Evolutionary conservation across 2,329 filamentous ascomycete species (phyloP), one percentile per base, ranked within the genome.

Genomic region (Alternaria incomplexa): DNA sequence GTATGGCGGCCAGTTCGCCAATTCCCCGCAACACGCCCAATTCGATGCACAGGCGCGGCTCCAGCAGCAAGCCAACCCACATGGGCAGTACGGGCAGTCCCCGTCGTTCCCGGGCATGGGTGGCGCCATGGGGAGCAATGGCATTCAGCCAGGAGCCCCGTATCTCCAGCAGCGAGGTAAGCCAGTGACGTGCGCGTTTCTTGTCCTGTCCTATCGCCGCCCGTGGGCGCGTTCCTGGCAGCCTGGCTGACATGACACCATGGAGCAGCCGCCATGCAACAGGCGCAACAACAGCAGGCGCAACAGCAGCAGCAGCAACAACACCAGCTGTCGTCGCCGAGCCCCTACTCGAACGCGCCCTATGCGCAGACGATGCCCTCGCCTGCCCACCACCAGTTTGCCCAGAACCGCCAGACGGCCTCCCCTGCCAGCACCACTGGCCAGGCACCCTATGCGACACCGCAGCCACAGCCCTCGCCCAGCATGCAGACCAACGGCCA

Each of bases 261-360:
- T 63, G 64, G 52, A 71, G 68, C 68, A 70, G 71, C 70, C 67
- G 69, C 72, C 55, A 63, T 73, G 58, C 68, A 71, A 40, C 72
- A 73, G 52, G 67, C 69, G 62, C 65, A 70, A 20, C 75, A 72
- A 28, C 78, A 45, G 47, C 71, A 72, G 46, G 71, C 71, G 45
- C 68, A 70, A 50, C 65, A 69, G n/a, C 75, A 70, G 32, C 65
- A 71, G 5, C 75, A 72, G 23, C 78, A 77, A 13, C 79, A 77
- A 6, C 77, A 77, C 5, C 77, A 79, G 15, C 79, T 81, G 15
- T 78, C 59, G 55, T 74, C 70, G 62, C 78, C 63, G 17, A 82
- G 80, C 63, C 77, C 77, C 28, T 81, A 79, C 68, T 77, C 79
- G 47, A 75, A 65, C 64, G 75, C 79, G 61, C 75, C 81, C 56